phyloP scores from a whole-genome alignment of 192 early-diverging fungal genomes.

The Lobosporangium transversale region DNA sequence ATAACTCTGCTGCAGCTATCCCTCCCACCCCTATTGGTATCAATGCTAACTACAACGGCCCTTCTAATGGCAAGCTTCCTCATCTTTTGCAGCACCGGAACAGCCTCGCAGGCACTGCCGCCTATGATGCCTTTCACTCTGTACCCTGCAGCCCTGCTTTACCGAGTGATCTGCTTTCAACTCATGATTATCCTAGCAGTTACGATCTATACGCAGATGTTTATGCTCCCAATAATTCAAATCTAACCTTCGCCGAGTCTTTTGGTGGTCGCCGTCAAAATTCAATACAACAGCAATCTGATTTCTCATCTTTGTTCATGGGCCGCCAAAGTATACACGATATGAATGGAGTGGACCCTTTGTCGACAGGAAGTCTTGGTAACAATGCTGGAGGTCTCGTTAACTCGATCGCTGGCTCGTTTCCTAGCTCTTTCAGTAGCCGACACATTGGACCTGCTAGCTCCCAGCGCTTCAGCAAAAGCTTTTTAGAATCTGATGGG shows the following conservation, averaged over 20 bases:
- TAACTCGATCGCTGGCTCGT: slow-evolving; percentile 43
- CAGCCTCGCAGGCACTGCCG: slow-evolving; percentile 45
- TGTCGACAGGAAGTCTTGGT: slow-evolving; percentile 43
- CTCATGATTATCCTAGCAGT: slow-evolving; percentile 58
- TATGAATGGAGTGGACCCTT: slow-evolving; percentile 37
- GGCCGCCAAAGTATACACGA: slow-evolving; percentile 37
- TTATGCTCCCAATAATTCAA: slow-evolving; percentile 49
- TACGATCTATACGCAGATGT: slow-evolving; percentile 63
- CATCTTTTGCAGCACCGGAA: slow-evolving; percentile 41
- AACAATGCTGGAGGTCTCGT: slow-evolving; percentile 33
- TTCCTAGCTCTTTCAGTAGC: slow-evolving; percentile 46
- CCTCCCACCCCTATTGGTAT: slow-evolving; percentile 42
- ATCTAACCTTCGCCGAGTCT: slow-evolving; percentile 55
- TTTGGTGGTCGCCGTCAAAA: slow-evolving; percentile 38
- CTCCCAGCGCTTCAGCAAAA: slow-evolving; percentile 49
- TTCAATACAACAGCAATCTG: slow-evolving; percentile 45
- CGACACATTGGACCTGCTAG: slow-evolving; percentile 31
- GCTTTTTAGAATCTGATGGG: slow-evolving; percentile 39
- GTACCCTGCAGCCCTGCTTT: slow-evolving; percentile 56
- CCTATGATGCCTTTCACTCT: slow-evolving; percentile 58
- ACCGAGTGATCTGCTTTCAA: slow-evolving; percentile 66
- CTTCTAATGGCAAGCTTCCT: slow-evolving; percentile 23
- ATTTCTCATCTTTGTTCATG: slow-evolving; percentile 39
- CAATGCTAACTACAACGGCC: slow-evolving; percentile 9
- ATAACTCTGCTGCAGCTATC: neutral